Conservation (phyloP, 129 eudicot species). For the Centella asiatica region DNA sequence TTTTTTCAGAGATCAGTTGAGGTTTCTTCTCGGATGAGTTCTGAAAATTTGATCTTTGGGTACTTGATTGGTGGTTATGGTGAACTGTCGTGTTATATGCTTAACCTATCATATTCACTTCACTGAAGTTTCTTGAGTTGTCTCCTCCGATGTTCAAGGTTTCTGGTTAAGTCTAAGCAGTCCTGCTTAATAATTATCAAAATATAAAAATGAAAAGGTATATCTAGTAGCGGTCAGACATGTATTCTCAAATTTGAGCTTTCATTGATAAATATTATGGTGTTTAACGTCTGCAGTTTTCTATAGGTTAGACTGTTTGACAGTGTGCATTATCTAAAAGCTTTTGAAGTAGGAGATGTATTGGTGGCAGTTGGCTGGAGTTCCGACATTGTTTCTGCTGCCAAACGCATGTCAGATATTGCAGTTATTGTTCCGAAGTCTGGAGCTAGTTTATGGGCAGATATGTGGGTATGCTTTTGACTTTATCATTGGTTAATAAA, state of each 20-base stretch:
- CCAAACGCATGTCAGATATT: constrained; percentile 72
- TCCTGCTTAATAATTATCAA: no score
- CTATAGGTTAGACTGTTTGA: constrained; percentile 82
- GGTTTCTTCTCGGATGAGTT: neutral
- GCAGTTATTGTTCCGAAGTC: constrained; percentile 88
- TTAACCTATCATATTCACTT: no score
- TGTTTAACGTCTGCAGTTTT: constrained; percentile 4
- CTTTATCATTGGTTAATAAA: no score
- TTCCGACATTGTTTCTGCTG: constrained; percentile 78
- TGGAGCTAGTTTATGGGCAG: constrained; percentile 98
- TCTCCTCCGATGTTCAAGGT: no score
- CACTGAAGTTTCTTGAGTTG: no score
- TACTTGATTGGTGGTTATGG: neutral
- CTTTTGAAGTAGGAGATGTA: constrained; percentile 69
- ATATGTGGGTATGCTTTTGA: constrained; percentile 58
- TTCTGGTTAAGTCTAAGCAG: no score
- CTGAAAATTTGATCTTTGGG: no score
- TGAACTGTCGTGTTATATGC: neutral
- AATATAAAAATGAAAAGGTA: no score
- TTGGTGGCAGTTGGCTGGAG: constrained; percentile 99
- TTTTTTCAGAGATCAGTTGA: no score
- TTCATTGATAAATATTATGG: neutral
- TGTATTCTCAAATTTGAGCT: neutral
- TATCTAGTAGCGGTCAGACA: no score
- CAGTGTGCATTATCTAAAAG: constrained; percentile 73